A percentile compares a stretch with the other conserved stretches of the same genome.
These are phyloP conservation scores for Dioscorea dumetorum DNA, from an alignment of 106 monocot species.

Conservation along the genomic window DNA sequence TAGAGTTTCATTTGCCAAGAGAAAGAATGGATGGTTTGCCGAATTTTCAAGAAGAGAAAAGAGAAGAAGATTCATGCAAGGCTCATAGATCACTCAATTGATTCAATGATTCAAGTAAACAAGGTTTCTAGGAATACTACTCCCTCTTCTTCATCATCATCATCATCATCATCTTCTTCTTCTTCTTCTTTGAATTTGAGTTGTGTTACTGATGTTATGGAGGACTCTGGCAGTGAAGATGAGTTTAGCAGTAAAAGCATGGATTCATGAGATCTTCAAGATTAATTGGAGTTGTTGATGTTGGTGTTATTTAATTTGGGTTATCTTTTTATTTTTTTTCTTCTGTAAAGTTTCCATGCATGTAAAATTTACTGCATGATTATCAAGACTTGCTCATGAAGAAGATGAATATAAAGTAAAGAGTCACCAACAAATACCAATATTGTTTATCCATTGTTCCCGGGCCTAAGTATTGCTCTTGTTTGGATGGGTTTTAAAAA, in stretches of 20 bases:
- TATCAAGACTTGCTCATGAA: too few species aligned
- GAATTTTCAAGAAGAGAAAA: constrained; percentile 33
- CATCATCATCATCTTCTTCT: neutral
- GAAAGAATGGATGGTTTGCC: constrained; percentile 39
- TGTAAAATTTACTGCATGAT: too few species aligned
- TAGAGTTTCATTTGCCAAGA: constrained; percentile 16
- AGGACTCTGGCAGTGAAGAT: constrained; percentile 13
- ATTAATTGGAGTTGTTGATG: neutral
- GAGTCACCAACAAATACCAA: too few species aligned
- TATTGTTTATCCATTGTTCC: too few species aligned
- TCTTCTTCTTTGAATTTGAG: constrained; percentile 17
- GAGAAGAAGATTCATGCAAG: neutral
- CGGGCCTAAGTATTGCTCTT: too few species aligned
- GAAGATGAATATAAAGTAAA: too few species aligned
- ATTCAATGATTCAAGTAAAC: neutral
- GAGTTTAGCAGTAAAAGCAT: constrained; percentile 5
- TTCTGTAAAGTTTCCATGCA: neutral
- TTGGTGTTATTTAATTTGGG: neutral
- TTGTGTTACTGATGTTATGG: constrained; percentile 28
- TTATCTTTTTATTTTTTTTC: neutral
- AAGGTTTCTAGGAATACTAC: too few species aligned
- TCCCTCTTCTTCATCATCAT: too few species aligned
- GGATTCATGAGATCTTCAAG: neutral
- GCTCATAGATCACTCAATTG: neutral
- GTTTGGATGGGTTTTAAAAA: too few species aligned